These are phyloP conservation scores for Mortierella sp. DNA, from an alignment of 371 early-diverging fungal species.

Conservation along the genomic window DNA sequence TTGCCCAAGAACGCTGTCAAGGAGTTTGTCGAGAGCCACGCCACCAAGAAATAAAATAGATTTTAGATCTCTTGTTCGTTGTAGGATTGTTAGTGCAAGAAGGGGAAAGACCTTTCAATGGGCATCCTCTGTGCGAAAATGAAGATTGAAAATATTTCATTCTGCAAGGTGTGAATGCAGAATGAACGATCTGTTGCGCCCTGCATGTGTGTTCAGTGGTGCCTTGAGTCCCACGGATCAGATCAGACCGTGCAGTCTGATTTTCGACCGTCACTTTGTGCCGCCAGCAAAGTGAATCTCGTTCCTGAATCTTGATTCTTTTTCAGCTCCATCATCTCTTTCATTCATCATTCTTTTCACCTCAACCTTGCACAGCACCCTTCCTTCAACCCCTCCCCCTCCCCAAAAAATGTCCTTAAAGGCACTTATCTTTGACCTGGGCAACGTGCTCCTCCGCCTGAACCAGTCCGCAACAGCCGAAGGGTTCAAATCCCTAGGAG, in stretches of 20 bases:
- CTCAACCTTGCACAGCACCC: background rate
- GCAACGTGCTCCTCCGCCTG: constrained; percentile 46
- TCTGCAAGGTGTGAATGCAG: too few relatives aligned
- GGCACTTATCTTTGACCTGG: constrained; percentile 53
- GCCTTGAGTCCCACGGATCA: background rate
- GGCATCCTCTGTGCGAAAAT: too few relatives aligned
- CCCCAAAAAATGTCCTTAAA: constrained; percentile 32
- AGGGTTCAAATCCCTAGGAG: constrained; percentile 35
- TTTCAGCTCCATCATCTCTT: background rate
- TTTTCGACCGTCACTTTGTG: constrained; percentile 1
- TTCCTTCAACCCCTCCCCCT: background rate
- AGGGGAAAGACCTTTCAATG: too few relatives aligned
- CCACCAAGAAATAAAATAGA: constrained; percentile 22
- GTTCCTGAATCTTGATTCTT: background rate
- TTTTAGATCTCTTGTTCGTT: background rate
- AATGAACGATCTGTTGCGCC: too few relatives aligned
- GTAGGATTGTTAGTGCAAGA: too few relatives aligned
- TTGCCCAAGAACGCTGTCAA: constrained; percentile 24
- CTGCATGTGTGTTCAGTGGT: too few relatives aligned
- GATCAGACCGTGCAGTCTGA: background rate
- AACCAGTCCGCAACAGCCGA: constrained; percentile 41
- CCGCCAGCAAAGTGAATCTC: background rate
- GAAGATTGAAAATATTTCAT: too few relatives aligned
- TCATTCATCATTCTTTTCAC: background rate
- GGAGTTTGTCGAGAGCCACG: constrained; percentile 39